A percentile compares a stretch with the other conserved stretches of the same genome.
Conservation (phyloP, 768 basidiomycete species). For the Suillus americanus region DNA sequence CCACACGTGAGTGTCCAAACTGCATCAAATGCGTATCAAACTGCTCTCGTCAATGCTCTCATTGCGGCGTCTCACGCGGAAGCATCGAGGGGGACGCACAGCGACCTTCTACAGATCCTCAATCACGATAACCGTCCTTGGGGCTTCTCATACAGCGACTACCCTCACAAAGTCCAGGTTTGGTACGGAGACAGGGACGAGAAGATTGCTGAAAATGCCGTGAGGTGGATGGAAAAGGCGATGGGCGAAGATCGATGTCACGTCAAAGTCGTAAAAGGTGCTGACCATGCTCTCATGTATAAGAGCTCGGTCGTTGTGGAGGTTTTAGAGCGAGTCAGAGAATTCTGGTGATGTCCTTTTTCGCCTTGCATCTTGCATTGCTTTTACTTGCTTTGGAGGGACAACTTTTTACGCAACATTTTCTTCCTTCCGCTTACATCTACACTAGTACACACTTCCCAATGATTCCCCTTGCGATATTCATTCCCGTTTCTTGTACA, state of each 20-base stretch:
- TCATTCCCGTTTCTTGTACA: constrained; percentile 22
- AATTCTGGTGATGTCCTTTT: constrained; percentile 44
- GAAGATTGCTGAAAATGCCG: constrained; percentile 87
- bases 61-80: constrained; percentile 95
- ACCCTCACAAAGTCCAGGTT: constrained; percentile 73
- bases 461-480: constrained; percentile 8
- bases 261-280: constrained; percentile 82
- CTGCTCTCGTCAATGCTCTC: constrained; percentile 82
- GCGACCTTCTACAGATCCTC: constrained; percentile 88
- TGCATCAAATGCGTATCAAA: constrained; percentile 44
- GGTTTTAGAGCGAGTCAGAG: constrained; percentile 68
- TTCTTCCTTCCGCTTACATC: constrained; percentile 11
- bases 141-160: constrained; percentile 86
- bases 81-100: constrained; percentile 86
- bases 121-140: constrained; percentile 86
- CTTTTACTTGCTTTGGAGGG: constrained; percentile 16
- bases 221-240: constrained; percentile 88
- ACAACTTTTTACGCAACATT: constrained; percentile 15
- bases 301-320: constrained; percentile 85
- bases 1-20: constrained; percentile 22
- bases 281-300: constrained; percentile 94
- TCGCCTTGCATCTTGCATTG: constrained; percentile 5
- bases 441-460: constrained; percentile 2
- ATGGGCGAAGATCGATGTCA: constrained; percentile 75
- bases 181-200: constrained; percentile 97